phyloP scores from a whole-genome alignment of 1,284 basidiomycete species.

The Cutaneotrichosporon sp. region DNA sequence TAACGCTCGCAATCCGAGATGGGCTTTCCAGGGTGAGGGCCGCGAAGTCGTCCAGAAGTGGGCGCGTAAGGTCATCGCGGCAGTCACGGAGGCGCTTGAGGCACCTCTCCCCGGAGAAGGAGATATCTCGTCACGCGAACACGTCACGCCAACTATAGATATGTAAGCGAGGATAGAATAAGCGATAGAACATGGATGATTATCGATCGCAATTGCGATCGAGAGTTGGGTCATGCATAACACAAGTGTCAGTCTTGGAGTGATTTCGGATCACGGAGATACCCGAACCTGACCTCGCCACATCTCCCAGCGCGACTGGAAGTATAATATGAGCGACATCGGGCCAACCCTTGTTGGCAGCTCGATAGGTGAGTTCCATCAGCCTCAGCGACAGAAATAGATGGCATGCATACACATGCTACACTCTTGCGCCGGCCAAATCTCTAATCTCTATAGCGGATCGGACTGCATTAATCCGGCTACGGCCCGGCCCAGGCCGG shows the following conservation, averaged over 20 bases:
- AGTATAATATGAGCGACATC: too few species aligned
- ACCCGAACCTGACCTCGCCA: neutral
- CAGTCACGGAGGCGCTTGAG: constrained; percentile 6
- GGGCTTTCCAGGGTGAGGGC: constrained; percentile 38
- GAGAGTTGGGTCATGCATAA: neutral
- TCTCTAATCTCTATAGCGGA: too few species aligned
- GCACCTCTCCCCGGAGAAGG: neutral
- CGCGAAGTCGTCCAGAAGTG: constrained; percentile 34
- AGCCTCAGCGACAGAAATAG: too few species aligned
- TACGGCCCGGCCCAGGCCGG: neutral
- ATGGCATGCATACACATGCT: too few species aligned
- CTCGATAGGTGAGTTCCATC: too few species aligned
- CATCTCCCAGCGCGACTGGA: neutral
- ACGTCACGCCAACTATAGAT: neutral
- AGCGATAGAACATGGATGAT: neutral
- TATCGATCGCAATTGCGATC: neutral
- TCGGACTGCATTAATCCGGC: neutral
- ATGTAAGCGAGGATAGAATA: neutral
- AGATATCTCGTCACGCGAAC: neutral
- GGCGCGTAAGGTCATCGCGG: constrained; percentile 29
- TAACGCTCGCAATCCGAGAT: constrained; percentile 20
- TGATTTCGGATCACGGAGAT: neutral
- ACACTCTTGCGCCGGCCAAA: too few species aligned
- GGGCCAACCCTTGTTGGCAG: too few species aligned
- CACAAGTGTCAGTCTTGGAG: neutral